Percentiles rank a stretch among this genome's conserved stretches.
These are phyloP conservation scores for Myrmaecium sp. DNA, from an alignment of 2,329 filamentous ascomycete species.

Conservation along the genomic window DNA sequence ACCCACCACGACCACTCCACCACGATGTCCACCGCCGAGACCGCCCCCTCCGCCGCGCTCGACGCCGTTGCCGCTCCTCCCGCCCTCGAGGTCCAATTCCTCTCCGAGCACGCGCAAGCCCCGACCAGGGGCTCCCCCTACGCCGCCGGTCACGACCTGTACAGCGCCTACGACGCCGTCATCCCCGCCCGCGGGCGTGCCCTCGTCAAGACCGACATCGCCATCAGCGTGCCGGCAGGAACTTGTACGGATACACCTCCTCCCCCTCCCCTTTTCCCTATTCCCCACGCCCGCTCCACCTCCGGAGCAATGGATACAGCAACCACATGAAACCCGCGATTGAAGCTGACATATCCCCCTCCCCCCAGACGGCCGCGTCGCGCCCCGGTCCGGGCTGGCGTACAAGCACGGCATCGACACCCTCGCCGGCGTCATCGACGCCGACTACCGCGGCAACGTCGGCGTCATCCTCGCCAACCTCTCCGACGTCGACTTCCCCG, in stretches of 20 bases:
- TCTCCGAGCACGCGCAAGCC: conserved; percentile 59
- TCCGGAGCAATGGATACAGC: background rate
- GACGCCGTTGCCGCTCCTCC: conserved; percentile 11
- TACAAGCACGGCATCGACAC: conserved; percentile 93
- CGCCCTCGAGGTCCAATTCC: conserved; percentile 67
- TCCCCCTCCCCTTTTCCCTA: conserved; percentile 2
- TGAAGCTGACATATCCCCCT: background rate
- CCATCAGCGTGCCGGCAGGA: conserved; percentile 75
- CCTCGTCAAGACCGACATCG: conserved; percentile 78
- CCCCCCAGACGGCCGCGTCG: conserved; percentile 62
- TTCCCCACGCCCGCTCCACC: background rate
- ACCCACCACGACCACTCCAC: conserved; percentile 5
- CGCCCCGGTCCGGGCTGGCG: conserved; percentile 79
- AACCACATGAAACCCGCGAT: background rate
- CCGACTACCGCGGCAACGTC: conserved; percentile 86
- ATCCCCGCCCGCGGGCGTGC: conserved; percentile 73
- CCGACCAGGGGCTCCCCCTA: conserved; percentile 81
- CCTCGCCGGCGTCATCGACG: conserved; percentile 91
- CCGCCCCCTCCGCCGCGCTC: conserved; percentile 3
- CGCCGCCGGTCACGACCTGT: conserved; percentile 88
- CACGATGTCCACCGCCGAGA: conserved; percentile 10
- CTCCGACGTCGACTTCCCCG: conserved; percentile 59
- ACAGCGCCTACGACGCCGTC: conserved; percentile 53
- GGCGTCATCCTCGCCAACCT: conserved; percentile 95
- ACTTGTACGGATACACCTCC: conserved; percentile 43